Evolutionary conservation across 805 yeast genomes (phyloP).

Genomic region (Cephaloascus albidus): DNA sequence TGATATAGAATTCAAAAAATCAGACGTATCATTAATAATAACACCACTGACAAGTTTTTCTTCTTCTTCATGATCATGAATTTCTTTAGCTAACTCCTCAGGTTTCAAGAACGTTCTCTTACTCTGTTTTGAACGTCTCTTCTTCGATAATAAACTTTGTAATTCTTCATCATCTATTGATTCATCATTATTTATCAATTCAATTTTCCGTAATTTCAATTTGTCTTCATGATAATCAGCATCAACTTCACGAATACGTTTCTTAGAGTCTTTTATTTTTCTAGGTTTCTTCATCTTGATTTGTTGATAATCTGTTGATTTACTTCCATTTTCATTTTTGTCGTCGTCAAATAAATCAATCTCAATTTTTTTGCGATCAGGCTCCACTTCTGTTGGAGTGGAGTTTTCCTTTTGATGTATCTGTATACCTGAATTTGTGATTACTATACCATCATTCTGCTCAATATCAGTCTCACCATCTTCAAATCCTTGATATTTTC

Average conservation of each 20-base stretch:
- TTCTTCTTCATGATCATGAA: constrained; percentile 5
- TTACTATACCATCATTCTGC: background rate
- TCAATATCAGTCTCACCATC: background rate
- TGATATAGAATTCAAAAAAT: constrained; percentile 16
- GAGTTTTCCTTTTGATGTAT: background rate
- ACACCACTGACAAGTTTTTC: constrained; percentile 5
- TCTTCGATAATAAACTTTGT: constrained; percentile 16
- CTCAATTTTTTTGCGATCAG: background rate
- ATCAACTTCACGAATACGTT: constrained; percentile 19
- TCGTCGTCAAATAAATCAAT: background rate
- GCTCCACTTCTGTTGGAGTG: background rate
- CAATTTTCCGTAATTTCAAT: constrained; percentile 20
- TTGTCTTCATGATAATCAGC: constrained; percentile 15
- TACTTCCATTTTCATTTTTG: constrained; percentile 8
- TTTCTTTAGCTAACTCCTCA: constrained; percentile 10
- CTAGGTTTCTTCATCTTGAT: constrained; percentile 32
- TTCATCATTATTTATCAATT: constrained; percentile 15
- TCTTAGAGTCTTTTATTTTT: constrained; percentile 27
- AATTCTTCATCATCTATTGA: constrained; percentile 24
- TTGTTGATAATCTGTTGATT: constrained; percentile 14
- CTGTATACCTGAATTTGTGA: background rate
- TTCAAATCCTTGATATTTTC: background rate
- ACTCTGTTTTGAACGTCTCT: constrained; percentile 18
- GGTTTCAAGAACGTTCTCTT: constrained; percentile 9
- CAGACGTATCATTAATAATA: constrained; percentile 33